Evolutionary conservation across 352 stramenopile genomes (phyloP).

Genomic region (Phytophthora cajani): DNA sequence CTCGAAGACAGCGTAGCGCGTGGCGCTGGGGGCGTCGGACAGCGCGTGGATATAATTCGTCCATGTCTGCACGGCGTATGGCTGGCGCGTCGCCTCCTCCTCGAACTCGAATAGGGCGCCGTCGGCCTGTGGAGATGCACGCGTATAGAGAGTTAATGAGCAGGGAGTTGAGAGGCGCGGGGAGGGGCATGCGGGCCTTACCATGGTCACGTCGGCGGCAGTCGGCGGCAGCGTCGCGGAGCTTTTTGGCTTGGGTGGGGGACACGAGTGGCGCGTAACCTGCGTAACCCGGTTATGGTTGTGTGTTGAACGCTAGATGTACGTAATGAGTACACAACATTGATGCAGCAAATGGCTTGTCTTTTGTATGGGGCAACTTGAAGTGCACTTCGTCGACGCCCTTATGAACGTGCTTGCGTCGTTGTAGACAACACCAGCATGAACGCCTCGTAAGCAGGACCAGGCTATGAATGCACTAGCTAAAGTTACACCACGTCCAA

Average conservation of each 20-base stretch:
- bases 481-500: neutral
- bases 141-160: neutral
- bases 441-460: neutral
- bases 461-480: neutral
- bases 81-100: conserved; percentile 84
- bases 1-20: conserved; percentile 83
- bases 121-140: conserved; percentile 12
- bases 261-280: conserved; percentile 1
- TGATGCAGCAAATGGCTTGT: neutral
- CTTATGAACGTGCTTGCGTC: neutral
- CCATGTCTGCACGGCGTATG: conserved; percentile 89
- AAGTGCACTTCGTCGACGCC: conserved; percentile 6
- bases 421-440: neutral
- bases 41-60: conserved; percentile 63
- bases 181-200: conserved; percentile 2
- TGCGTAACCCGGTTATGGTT: conserved; percentile 1
- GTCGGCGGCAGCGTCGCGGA: conserved; percentile 11
- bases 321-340: neutral
- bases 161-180: neutral
- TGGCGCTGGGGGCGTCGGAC: conserved; percentile 26
- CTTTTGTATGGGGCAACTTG: conserved; percentile 26
- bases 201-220: conserved; percentile 25
- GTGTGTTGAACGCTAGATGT: conserved; percentile 5
- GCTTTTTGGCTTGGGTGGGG: neutral
- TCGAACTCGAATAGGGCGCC: conserved; percentile 66